Base-by-base conservation (phyloP, 805 yeast species). In the Yamadazyma olivae region DNA sequence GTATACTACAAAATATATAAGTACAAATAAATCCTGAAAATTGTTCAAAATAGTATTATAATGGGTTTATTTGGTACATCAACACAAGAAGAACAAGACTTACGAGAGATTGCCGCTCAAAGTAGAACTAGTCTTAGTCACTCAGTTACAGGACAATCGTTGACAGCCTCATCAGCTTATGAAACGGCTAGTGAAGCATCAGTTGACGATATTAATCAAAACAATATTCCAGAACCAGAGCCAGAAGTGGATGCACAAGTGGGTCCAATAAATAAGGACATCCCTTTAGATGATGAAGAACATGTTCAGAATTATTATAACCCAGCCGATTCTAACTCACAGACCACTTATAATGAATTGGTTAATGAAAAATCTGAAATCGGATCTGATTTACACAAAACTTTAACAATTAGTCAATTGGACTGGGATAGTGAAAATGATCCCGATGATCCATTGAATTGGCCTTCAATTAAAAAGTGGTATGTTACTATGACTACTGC, bases 401-500 rank as follows among this genome's bases (percentile, higher is more conserved):
- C 21, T 16, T 39, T 51, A 17, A 44, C 41, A 17, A 33, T 51
- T 4, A 29, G 45, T 6, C 58, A 58, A 18, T 54, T 66, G 44
- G 57, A 55, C 35, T 83, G 86, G 84, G 90, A 83, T 47, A 59
- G 68, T 1, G 79, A 79, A 1, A 68, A 61, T 20, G 90, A 83
- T 53, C 67, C 64, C 32, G 85, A 53, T 18, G 76, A 81, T 51
- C 91, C 91, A 8, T 68, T 67, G 40, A 83, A 82, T 52, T 83
- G 89, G 89, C 71, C 85, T 3, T 17, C 33, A 3, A 62, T 73
- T 73, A 79, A 72, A 53, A 79, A 74, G 58, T 82, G 90, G 89
- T 53, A 55, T 27, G 61, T 75, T 38, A 82, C 90, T 1, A 72
- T 79, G 77, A 69, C 77, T 4, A 75, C 80, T 10, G 88, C 89